These are phyloP conservation scores for Cornus florida DNA, from an alignment of 148 eudicot genomes.

Conservation along the genomic window DNA sequence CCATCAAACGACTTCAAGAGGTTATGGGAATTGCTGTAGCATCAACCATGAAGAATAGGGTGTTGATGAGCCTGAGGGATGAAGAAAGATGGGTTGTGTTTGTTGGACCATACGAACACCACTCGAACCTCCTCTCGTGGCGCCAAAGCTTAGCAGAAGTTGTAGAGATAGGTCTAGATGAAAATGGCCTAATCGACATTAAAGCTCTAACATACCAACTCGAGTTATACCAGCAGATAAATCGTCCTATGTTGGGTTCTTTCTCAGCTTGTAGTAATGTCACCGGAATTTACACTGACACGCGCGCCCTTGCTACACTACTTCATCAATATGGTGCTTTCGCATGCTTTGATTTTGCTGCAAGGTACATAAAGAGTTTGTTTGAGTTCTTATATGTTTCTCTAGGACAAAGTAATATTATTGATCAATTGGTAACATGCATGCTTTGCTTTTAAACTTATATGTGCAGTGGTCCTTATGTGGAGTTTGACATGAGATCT, in stretches of 20 bases:
- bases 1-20: slow-evolving; percentile 35
- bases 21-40: slow-evolving; percentile 3
- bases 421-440: neutral
- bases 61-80: too few relatives aligned
- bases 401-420: neutral
- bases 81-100: too few relatives aligned
- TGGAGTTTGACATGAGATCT: too few relatives aligned
- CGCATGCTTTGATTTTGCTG: slow-evolving; percentile 57
- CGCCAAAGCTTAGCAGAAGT: slow-evolving; percentile 13
- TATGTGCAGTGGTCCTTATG: neutral
- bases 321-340: slow-evolving; percentile 50
- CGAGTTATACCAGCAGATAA: too few relatives aligned
- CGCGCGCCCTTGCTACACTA: slow-evolving; percentile 32
- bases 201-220: too few relatives aligned
- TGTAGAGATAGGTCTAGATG: slow-evolving; percentile 24
- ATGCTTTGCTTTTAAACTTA: neutral
- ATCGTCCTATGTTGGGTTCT: slow-evolving; percentile 8
- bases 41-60: too few relatives aligned
- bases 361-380: slow-evolving; percentile 27
- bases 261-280: slow-evolving; percentile 44
- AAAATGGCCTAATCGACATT: slow-evolving; percentile 12
- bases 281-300: slow-evolving; percentile 38
- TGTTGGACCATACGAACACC: too few relatives aligned
- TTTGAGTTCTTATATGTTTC: neutral
- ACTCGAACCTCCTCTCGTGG: too few relatives aligned